Evolutionary conservation across 1,139 yeast genomes (phyloP).

Genomic region (Suhomyces guaymorum): DNA sequence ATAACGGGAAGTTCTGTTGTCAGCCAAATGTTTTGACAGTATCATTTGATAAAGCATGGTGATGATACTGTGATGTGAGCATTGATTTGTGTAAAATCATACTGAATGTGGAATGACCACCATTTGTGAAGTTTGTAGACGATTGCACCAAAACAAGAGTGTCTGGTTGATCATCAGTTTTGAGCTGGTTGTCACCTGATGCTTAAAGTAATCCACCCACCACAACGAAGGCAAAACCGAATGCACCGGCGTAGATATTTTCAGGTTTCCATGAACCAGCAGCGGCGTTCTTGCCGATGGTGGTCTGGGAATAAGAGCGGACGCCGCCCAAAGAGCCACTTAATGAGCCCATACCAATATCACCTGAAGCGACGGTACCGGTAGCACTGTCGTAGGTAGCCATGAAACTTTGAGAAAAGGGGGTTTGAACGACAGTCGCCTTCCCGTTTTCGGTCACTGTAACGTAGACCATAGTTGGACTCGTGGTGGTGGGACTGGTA

Average conservation of each 20-base stretch:
- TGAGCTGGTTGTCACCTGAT: not conserved
- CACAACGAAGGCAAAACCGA: conserved; percentile 17
- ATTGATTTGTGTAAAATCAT: no score
- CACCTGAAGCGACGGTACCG: conserved; percentile 29
- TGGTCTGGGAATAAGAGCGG: conserved; percentile 34
- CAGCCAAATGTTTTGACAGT: no score
- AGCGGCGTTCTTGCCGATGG: conserved; percentile 20
- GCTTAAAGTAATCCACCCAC: conserved; percentile 16
- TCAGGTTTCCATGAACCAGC: conserved; percentile 7
- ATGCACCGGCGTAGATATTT: conserved; percentile 17
- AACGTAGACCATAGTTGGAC: conserved; percentile 28
- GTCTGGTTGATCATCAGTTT: no score
- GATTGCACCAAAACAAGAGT: no score
- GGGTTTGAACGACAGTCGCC: conserved; percentile 28
- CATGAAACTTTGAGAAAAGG: conserved; percentile 36
- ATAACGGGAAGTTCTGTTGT: no score
- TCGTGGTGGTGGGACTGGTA: conserved; percentile 6
- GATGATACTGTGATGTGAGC: no score
- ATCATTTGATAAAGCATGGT: no score
- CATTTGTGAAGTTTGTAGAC: no score
- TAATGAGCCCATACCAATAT: conserved; percentile 39
- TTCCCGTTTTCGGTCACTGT: conserved; percentile 39
- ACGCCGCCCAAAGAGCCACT: conserved; percentile 37
- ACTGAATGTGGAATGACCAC: no score
- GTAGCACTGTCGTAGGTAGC: conserved; percentile 24